These are phyloP conservation scores for Parafenestella ontariensis DNA, from an alignment of 2,329 filamentous ascomycete species.

Conservation along the genomic window DNA sequence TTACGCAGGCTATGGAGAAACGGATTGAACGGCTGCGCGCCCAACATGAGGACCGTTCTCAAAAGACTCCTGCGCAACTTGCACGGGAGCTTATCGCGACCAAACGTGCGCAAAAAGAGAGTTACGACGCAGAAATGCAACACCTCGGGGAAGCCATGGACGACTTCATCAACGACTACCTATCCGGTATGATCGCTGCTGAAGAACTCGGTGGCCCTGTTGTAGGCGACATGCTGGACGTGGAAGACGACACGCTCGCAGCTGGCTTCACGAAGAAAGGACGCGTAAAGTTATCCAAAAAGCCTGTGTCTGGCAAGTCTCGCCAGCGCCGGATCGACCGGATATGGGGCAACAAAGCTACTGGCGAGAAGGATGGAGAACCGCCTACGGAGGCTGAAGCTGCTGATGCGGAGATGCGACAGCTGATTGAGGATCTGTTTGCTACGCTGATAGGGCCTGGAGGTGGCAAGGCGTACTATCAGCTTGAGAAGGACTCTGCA, in stretches of 20 bases:
- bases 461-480: conserved; percentile 54
- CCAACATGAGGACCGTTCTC: conserved; percentile 64
- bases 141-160: conserved; percentile 70
- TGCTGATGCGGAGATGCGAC: conserved; percentile 56
- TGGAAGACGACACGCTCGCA: conserved; percentile 61
- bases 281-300: conserved; percentile 52
- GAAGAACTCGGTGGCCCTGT: conserved; percentile 85
- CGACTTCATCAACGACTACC: conserved; percentile 72
- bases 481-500: conserved; percentile 59
- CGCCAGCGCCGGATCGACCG: conserved; percentile 60
- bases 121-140: conserved; percentile 67
- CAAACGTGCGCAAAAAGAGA: conserved; percentile 64
- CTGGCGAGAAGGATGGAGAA: conserved; percentile 30
- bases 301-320: conserved; percentile 37
- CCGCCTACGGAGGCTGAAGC: conserved; percentile 55
- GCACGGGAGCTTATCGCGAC: conserved; percentile 68
- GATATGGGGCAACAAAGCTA: conserved; percentile 51
- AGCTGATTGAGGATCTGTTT: conserved; percentile 56
- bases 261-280: conserved; percentile 63
- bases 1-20: conserved; percentile 57
- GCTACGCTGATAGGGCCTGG: conserved; percentile 48
- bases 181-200: conserved; percentile 79
- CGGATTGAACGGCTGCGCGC: conserved; percentile 67
- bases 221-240: conserved; percentile 76
- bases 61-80: conserved; percentile 67